Base-by-base conservation (phyloP, 148 eudicot species). In the Nepenthes gracilis region DNA sequence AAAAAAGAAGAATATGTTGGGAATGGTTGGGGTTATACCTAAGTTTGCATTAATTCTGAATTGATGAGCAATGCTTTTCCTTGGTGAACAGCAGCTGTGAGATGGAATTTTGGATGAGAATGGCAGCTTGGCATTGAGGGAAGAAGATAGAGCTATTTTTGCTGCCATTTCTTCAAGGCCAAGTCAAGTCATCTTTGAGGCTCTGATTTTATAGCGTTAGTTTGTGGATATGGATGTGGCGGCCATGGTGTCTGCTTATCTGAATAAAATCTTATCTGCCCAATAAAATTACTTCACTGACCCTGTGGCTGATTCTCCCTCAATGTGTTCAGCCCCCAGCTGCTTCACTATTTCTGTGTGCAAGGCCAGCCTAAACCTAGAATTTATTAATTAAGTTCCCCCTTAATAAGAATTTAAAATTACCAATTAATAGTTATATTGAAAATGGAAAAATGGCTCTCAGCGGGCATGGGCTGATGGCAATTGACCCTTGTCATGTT, bases 31-130 rank as follows among this genome's bases (percentile, higher is more conserved):
- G 0, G n/a, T 40, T 15, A 15, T 61, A 79, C 96, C 96, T 77
- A 86, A 67, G 57, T 78, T 71, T 33, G 96, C 87, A 68, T 68
- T 65, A 62, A 86, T 62, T 72, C 67, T 81, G 78, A 75, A 63
- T 32, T 36, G 69, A 32, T 13, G 32, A 36, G 59, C 67, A 58
- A 59, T 74, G 50, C 47, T 77, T 55, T 74, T 12, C n/a, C 55
- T 11, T 4, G 55, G 32, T 52, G 55, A 23, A 7, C n/a, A 37
- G 13, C 73, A 59, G 63, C 11, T 51, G 48, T 57, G 67, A 43
- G 76, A 62, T 60, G 70, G 67, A 49, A 23, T 0, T 54, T 79
- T 79, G 33, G 73, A 55, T 33, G 73, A 15, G 10, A 63, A 37
- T 35, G 70, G 56, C 51, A 80, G 56, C 43, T 72, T 80, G 60